A percentile compares a stretch with the other conserved stretches of the same genome.
Evolutionary conservation across 768 basidiomycete genomes (phyloP).

Genomic region (Naganishia vishniacii): DNA sequence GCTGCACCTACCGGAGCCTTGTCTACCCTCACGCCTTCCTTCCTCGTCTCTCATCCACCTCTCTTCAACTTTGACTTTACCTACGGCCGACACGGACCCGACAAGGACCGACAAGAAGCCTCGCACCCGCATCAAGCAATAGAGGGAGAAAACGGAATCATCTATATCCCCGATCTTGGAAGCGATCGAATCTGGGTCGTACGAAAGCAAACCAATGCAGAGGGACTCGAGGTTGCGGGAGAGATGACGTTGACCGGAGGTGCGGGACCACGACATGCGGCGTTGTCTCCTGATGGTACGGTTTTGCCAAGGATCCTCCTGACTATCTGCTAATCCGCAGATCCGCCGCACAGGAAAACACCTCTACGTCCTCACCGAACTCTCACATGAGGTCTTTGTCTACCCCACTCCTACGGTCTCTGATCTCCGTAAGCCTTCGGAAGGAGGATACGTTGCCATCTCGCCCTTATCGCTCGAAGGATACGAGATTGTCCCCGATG

Average conservation of each 20-base stretch:
- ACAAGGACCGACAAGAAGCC: constrained; percentile 61
- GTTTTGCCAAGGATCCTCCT: not conserved
- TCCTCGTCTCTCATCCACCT: constrained; percentile 16
- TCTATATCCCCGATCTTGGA: constrained; percentile 72
- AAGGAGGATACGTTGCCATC: constrained; percentile 25
- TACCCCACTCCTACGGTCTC: constrained; percentile 32
- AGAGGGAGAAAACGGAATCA: constrained; percentile 52
- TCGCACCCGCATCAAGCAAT: constrained; percentile 74
- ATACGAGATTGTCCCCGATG: constrained; percentile 35
- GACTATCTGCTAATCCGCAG: not conserved
- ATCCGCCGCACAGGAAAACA: constrained; percentile 38
- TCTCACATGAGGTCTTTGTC: constrained; percentile 36
- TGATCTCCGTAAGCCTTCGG: not conserved
- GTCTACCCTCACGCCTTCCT: constrained; percentile 53
- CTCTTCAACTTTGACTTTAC: constrained; percentile 28
- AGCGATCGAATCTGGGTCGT: constrained; percentile 63
- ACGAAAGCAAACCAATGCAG: constrained; percentile 51
- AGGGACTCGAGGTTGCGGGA: constrained; percentile 54
- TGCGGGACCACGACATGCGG: constrained; percentile 38
- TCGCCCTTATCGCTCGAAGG: constrained; percentile 36
- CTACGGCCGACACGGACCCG: constrained; percentile 54
- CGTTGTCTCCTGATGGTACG: constrained; percentile 35
- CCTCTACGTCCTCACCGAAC: constrained; percentile 45
- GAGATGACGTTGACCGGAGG: constrained; percentile 52
- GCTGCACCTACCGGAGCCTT: constrained; percentile 30